These are phyloP conservation scores for Aurinia saxatilis DNA, from an alignment of 345 rosid species.

Conservation along the genomic window DNA sequence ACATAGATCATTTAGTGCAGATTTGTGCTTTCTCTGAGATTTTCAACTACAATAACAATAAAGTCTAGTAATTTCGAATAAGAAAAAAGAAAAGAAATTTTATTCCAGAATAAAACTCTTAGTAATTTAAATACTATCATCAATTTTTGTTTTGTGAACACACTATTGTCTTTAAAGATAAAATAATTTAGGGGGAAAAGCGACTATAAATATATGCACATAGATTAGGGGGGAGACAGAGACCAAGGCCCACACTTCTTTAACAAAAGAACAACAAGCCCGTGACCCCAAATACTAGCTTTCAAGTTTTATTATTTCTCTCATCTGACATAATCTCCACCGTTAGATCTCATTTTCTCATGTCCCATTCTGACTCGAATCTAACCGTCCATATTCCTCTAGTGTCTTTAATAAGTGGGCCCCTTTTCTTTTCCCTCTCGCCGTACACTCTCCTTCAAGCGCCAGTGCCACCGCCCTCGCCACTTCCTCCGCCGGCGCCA, in stretches of 20 bases:
- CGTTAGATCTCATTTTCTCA: conserved; percentile 35
- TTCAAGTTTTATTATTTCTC: conserved; percentile 24
- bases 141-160: no score
- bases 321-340: conserved; percentile 29
- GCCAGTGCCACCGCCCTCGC: conserved; percentile 81
- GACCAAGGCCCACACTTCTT: conserved; percentile 30
- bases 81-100: background rate
- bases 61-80: no score
- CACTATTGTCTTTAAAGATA: no score
- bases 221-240: conserved; percentile 12
- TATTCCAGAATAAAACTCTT: background rate
- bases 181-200: background rate
- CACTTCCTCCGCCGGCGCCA: conserved; percentile 83
- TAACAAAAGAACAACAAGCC: conserved; percentile 33
- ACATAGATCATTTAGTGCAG: no score
- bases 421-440: conserved; percentile 74
- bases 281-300: conserved; percentile 30
- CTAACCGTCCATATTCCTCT: conserved; percentile 53
- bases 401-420: conserved; percentile 67
- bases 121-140: background rate
- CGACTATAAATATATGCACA: background rate
- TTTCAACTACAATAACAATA: no score
- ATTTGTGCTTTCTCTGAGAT: no score
- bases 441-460: conserved; percentile 68
- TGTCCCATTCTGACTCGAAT: conserved; percentile 35